Conservation (phyloP, 352 stramenopile species). For the Phytophthora sp. region DNA sequence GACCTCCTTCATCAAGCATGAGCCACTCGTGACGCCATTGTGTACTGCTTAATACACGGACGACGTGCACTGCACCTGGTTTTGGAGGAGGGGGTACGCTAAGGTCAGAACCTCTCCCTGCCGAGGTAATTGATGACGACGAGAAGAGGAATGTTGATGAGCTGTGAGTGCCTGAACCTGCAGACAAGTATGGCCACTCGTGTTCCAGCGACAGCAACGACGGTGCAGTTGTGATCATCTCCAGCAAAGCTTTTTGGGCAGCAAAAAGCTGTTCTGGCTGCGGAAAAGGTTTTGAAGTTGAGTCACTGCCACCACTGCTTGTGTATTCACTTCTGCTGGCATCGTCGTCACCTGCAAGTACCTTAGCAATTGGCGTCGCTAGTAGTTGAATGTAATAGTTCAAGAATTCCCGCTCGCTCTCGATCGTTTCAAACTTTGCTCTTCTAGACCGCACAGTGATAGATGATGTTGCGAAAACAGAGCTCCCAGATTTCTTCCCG, state of each 20-base stretch:
- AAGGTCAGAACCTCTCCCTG: background rate
- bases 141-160: background rate
- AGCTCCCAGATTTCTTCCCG: background rate
- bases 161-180: background rate
- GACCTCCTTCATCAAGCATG: slow-evolving; percentile 42
- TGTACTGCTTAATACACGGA: slow-evolving; percentile 40
- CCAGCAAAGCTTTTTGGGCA: slow-evolving; percentile 2
- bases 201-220: background rate
- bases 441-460: slow-evolving; percentile 45
- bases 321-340: background rate
- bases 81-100: background rate
- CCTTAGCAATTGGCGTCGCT: background rate
- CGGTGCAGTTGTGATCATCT: background rate
- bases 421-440: slow-evolving; percentile 35
- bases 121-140: slow-evolving; percentile 1
- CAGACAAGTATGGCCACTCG: slow-evolving; percentile 10
- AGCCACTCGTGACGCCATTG: slow-evolving; percentile 67
- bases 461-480: slow-evolving; percentile 26
- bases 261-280: background rate
- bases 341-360: slow-evolving; percentile 1
- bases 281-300: background rate
- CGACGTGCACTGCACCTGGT: slow-evolving; percentile 35
- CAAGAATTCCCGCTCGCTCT: slow-evolving; percentile 49
- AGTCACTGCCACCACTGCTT: background rate
- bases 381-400: slow-evolving; percentile 44